Conservation (phyloP, 1,284 basidiomycete species). For the Sanghuangporus baumii region DNA sequence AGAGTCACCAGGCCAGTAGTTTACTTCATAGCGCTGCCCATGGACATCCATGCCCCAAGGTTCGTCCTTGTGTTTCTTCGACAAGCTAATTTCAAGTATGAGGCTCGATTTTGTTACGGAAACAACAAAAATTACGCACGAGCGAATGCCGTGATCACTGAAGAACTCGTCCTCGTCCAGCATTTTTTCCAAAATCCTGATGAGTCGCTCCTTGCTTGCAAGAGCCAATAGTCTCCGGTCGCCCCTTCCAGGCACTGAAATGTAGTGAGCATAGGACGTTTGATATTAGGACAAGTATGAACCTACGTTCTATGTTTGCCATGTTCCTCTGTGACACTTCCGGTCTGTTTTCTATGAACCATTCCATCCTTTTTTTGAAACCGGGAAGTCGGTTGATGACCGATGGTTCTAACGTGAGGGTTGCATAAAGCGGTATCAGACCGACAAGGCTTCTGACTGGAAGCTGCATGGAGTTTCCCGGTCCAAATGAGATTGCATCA, state of each 20-base stretch:
- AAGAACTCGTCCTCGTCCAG: constrained; percentile 95
- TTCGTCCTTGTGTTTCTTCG: constrained; percentile 84
- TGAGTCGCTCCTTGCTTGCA: constrained; percentile 86
- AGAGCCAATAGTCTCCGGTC: constrained; percentile 87
- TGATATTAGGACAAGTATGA: neutral
- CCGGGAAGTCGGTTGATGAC: constrained; percentile 90
- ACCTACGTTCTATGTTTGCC: constrained; percentile 87
- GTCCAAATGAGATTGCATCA: constrained; percentile 91
- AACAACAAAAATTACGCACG: constrained; percentile 46
- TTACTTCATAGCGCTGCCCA: constrained; percentile 86
- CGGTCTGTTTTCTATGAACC: constrained; percentile 93
- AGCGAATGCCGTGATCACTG: constrained; percentile 91
- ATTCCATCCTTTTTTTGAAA: constrained; percentile 97
- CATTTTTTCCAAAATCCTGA: constrained; percentile 92
- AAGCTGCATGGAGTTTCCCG: constrained; percentile 80
- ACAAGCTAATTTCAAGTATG: constrained; percentile 48
- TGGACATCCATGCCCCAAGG: constrained; percentile 95
- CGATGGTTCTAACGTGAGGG: constrained; percentile 87
- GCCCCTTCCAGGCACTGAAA: constrained; percentile 68
- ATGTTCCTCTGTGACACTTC: constrained; percentile 88
- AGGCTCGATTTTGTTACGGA: neutral
- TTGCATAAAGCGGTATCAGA: constrained; percentile 93
- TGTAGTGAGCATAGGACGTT: neutral
- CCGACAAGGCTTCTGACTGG: constrained; percentile 93
- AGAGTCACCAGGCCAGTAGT: constrained; percentile 98